Conservation (phyloP, 2,329 filamentous ascomycete genomes). For the Penicillium sp. region DNA sequence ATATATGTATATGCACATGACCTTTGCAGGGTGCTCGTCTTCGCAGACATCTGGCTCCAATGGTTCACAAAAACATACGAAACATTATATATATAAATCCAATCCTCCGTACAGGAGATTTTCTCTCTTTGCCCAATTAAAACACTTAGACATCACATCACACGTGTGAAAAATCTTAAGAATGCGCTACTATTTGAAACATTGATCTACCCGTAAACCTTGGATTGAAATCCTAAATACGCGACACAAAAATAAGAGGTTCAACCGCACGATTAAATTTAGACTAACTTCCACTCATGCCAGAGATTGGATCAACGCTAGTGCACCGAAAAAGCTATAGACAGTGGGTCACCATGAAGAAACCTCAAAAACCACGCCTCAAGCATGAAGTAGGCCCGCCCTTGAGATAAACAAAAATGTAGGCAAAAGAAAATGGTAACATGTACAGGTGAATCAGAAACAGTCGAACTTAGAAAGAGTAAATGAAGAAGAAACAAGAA, state of each 20-base stretch:
- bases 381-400: background rate
- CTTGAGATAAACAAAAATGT: background rate
- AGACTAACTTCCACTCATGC: slow-evolving; percentile 5
- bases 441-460: background rate
- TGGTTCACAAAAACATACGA: too few species aligned
- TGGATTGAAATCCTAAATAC: too few species aligned
- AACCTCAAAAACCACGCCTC: background rate
- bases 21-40: too few species aligned
- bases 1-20: too few species aligned
- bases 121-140: too few species aligned
- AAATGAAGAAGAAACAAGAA: background rate
- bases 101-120: too few species aligned
- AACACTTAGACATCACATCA: too few species aligned
- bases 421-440: background rate
- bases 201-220: too few species aligned
- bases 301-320: slow-evolving; percentile 6
- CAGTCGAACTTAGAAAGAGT: background rate
- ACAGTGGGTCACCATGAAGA: background rate
- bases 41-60: too few species aligned
- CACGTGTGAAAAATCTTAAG: too few species aligned
- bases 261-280: slow-evolving; percentile 10
- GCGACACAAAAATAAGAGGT: background rate
- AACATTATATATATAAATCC: too few species aligned
- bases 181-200: too few species aligned
- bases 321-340: background rate